Conservation (phyloP, 768 basidiomycete genomes). For the Russula ochroleuca region DNA sequence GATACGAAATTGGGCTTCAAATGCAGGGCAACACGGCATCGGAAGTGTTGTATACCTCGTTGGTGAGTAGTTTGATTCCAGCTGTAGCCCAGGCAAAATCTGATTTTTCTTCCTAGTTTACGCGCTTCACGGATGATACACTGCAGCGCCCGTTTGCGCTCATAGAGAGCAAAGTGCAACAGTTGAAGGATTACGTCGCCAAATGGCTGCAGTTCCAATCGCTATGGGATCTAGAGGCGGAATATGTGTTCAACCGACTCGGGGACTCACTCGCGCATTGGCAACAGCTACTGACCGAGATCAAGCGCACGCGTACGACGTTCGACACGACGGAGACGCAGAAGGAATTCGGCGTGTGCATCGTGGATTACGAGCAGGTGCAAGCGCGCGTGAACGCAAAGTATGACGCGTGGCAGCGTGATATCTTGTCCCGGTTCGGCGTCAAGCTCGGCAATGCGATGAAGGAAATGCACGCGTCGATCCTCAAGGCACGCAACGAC, state of each 20-base stretch:
- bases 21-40: constrained; percentile 64
- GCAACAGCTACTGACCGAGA: constrained; percentile 95
- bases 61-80: constrained; percentile 50
- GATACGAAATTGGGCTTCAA: constrained; percentile 95
- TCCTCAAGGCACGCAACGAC: constrained; percentile 90
- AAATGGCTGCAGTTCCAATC: constrained; percentile 99
- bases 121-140: constrained; percentile 64
- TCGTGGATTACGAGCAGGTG: constrained; percentile 97
- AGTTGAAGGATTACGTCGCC: constrained; percentile 84
- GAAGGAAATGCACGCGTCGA: constrained; percentile 95
- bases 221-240: constrained; percentile 95
- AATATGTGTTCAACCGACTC: constrained; percentile 92
- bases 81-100: constrained; percentile 25
- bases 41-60: constrained; percentile 77
- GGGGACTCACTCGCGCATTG: constrained; percentile 91
- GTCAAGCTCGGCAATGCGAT: constrained; percentile 89
- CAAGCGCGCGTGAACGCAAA: constrained; percentile 97
- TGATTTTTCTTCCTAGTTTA: constrained; percentile 47
- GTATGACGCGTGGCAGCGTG: constrained; percentile 97
- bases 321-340: constrained; percentile 96
- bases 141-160: constrained; percentile 79
- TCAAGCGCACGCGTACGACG: constrained; percentile 92
- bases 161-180: constrained; percentile 83
- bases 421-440: constrained; percentile 89
- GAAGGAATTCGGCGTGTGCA: constrained; percentile 86